Percentiles rank a stretch among this genome's conserved stretches.
Conservation (phyloP, 805 yeast genomes). For the Candida broadrunensis region DNA sequence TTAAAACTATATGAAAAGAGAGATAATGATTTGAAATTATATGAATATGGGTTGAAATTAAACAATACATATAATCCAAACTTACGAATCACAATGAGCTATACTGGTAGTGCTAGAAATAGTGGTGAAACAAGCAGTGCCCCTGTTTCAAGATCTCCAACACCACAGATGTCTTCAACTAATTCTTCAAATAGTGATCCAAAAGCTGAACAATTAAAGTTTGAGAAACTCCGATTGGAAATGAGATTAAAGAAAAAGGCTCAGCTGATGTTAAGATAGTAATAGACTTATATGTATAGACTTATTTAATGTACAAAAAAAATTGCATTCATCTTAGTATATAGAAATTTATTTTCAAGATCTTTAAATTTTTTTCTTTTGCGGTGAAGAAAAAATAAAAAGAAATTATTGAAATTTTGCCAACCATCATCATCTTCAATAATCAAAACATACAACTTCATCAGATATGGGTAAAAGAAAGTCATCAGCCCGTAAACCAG, state of each 20-base stretch:
- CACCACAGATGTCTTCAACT: neutral
- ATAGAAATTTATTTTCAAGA: too few relatives aligned
- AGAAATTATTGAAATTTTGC: too few relatives aligned
- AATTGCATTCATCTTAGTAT: too few relatives aligned
- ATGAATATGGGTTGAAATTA: conserved; percentile 38
- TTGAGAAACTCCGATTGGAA: conserved; percentile 46
- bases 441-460: neutral
- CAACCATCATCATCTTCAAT: too few relatives aligned
- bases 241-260: conserved; percentile 46
- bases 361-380: too few relatives aligned
- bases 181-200: conserved; percentile 2
- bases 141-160: conserved; percentile 5
- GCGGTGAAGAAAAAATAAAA: too few relatives aligned
- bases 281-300: neutral
- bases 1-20: conserved; percentile 27
- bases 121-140: conserved; percentile 13
- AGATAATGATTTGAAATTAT: conserved; percentile 35
- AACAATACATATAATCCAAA: conserved; percentile 39
- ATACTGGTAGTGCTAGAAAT: conserved; percentile 17
- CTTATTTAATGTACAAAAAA: too few relatives aligned
- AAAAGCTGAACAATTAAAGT: conserved; percentile 36
- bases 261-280: conserved; percentile 24
- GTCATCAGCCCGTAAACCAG: conserved; percentile 73
- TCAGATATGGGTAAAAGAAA: conserved; percentile 70
- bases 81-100: conserved; percentile 25